Evolutionary conservation across 1,284 basidiomycete species (phyloP), one percentile per base, ranked within the genome.

Genomic region (Ustilago xerochloae): DNA sequence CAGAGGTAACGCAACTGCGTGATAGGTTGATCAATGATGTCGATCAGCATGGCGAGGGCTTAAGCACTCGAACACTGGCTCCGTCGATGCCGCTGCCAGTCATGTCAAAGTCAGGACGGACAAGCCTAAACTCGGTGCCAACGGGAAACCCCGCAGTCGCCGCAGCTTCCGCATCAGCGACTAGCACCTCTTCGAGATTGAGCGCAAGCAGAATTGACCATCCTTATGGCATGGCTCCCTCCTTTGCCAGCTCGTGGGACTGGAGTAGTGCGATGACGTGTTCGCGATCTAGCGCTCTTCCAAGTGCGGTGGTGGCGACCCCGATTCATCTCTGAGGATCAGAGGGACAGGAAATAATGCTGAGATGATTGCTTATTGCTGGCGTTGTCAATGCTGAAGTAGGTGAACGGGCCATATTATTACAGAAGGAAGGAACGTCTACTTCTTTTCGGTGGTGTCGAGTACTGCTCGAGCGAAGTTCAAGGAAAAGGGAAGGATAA

Each of bases 381-480:
- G n/a, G n/a, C 10, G 15, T 13, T 43, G 15, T 8, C 32, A 33
- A 33, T 9, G 32, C 10, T 33, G 9, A 9, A 33, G 16, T 33
- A 33, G 32, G 9, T 10, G 32, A 6, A 33, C 16, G 10, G 32
- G 2, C 16, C 16, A 9, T 33, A 33, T 33, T 33, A 15, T 10
- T 18, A 43, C 38, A 33, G 15, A 20, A 6, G 49, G 16, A 0
- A 43, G 15, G 4, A 33, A n/a, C n/a, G 12, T 62, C 57, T 63
- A 77, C 49, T 72, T 79, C 58, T 78, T 79, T 15, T 79, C 78
- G 32, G 74, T 41, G n/a, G 75, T 78, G 46, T 79, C 78, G n/a
- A 79, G 47, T 38, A 68, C 74, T 75, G 66, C n/a, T 38, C 16
- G 20, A 33, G 49, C n/a, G 5, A 13, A 5, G 12, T 15, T 13